Evolutionary conservation across 208 protist species (phyloP), one percentile per base, ranked within the genome.

Genomic region (Acanthamoeba culbertsoni): DNA sequence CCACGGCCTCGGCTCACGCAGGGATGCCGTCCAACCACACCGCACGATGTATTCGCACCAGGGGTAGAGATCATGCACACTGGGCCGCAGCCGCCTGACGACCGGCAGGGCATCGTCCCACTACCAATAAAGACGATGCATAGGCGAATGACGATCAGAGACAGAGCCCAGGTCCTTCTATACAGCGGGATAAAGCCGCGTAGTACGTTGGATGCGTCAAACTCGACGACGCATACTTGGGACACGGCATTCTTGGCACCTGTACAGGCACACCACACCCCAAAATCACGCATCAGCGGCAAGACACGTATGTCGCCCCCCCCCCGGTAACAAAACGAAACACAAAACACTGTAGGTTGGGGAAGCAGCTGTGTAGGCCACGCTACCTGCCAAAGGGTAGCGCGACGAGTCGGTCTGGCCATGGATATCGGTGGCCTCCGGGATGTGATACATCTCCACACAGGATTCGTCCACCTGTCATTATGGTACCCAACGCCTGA

Each of bases 21-120:
- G 7, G 28, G 0, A 57, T 14, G 55, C 94, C 95, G 28, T 53
- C 91, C 94, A 96, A 3, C 93, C 94, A 33, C 48, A 71, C 8
- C 92, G 42, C 5, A 73, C 46, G 53, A 92, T 84, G 73, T 96
- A 96, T 63, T 96, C 95, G 8, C 59, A 0, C 93, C 94, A 95
- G 31, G 48, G 35, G 51, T 86, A 94, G 8, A 43, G n/a, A 20
- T 12, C 73, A 3, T 86, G 42, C 16, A 86, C 53, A 42, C n/a
- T 12, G 16, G 73, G 73, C 26, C 35, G 35, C 45, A 86, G 26
- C 3, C 20, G 35, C 48, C 68, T 92, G 23, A 94, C 26, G n/a
- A 91, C 86, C 37, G 86, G 89, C 1, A 82, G n/a, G 40, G 62
- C 26, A 37, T 7, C 28, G 23, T 53, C 28, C 5, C 40, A 31